Percentiles rank a stretch among this genome's conserved stretches.
These are phyloP conservation scores for Trichoderma breve DNA, from an alignment of 2,329 filamentous ascomycete genomes.

Conservation along the genomic window DNA sequence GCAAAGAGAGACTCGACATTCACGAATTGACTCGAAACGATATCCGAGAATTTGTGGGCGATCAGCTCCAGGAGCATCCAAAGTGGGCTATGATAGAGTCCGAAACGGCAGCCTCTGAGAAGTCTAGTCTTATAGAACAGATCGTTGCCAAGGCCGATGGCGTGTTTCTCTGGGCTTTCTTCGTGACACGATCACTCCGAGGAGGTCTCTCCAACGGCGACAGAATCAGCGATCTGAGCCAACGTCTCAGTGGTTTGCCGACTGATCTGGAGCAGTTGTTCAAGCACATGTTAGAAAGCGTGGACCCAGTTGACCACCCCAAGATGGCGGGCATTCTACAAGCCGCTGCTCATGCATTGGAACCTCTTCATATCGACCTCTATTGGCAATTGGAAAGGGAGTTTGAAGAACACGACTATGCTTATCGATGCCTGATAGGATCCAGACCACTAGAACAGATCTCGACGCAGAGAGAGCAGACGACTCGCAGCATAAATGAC, in stretches of 20 bases:
- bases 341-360: background rate
- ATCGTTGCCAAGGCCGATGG: conserved; percentile 21
- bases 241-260: conserved; percentile 13
- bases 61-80: background rate
- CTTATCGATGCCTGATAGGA: background rate
- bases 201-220: conserved; percentile 6
- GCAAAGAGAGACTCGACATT: conserved; percentile 16
- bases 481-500: background rate
- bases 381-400: background rate
- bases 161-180: conserved; percentile 27
- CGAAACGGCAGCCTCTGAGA: background rate
- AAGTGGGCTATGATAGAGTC: background rate
- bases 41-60: conserved; percentile 17
- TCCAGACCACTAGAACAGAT: background rate
- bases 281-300: conserved; percentile 6
- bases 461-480: background rate
- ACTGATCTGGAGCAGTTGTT: conserved; percentile 20
- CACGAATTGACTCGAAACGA: conserved; percentile 22
- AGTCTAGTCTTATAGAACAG: background rate
- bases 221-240: background rate
- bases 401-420: background rate
- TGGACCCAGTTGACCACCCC: conserved; percentile 9
- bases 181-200: conserved; percentile 18
- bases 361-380: conserved; percentile 9
- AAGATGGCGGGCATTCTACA: background rate